Evolutionary conservation across 345 rosid genomes (phyloP), one percentile per base, ranked within the genome.

Genomic region (Viola odorata): DNA sequence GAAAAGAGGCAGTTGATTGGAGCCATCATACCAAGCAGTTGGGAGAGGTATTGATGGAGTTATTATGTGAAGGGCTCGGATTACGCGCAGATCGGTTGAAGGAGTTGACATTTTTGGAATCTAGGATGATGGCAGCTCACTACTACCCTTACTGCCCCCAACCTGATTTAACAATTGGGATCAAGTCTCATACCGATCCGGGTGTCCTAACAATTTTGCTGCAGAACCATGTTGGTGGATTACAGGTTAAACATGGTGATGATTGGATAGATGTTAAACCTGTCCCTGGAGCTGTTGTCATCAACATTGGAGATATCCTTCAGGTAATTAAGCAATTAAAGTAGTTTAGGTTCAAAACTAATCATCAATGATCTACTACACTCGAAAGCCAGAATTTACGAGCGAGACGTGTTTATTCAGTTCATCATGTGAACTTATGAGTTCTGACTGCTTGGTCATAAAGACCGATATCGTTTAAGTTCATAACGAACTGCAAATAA

Each of bases 301-400:
- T 81, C 13, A 84, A 84, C 73, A 40, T 81, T 50, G 85, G 82
- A 1, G 88, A 84, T 64, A 15, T 74, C 1, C 61, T 84, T 41
- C 84, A 75, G 84, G 89, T 84, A 68, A 42, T 3, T 6, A 12
- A 1, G 14, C 4, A 53, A 51, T 17, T 14, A 23, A 23, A 23
- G 32, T 23, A 23, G 32, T 23, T 23, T 23, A 23, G 32, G 32
- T 23, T 23, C 32, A 23, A 0, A 23, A 23, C 32, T 23, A 23
- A 23, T 23, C 32, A 2, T 23, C 32, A 23, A 23, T 23, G 32
- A 23, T 23, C 32, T 23, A 23, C 32, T 23, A 23, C 32, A 23
- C 32, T 23, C 2, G 32, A 23, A 23, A 23, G 32, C 32, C 32
- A 23, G 1, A 23, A 23, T 23, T 23, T 23, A 23, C 32, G 32